Evolutionary conservation across 1,284 basidiomycete genomes (phyloP), one percentile per base, ranked within the genome.

Genomic region (Cystobasidium slooffiae): DNA sequence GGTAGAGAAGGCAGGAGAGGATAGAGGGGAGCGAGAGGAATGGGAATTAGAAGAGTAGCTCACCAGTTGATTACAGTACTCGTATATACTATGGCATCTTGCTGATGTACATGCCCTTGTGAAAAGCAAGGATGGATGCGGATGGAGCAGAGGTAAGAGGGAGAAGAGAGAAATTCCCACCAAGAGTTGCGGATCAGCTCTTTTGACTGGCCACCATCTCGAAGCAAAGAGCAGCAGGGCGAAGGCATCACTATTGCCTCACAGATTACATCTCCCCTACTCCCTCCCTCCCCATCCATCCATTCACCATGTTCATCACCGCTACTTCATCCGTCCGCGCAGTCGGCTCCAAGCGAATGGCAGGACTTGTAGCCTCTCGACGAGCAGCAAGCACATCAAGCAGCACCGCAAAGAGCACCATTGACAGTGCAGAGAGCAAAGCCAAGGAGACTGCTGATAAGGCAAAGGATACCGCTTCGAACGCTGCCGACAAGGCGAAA

Each of bases 401-500:
- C 24, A 31, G 3, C 61, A 24, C 8, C 4, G 37, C 61, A 2
- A 24, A 46, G 14, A 43, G 41, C 47, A 47, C 68, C 46, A 56
- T 56, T 5, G 37, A 59, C 20, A 37, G 43, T 12, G 43, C 61
- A 63, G 47, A 59, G 56, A 22, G 47, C 61, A 63, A 63, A 44
- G 61, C 46, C 18, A 44, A 41, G 5, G 44, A 63, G 6, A 77
- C 78, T 8, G 67, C 75, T n/a, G 59, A 68, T 22, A 55, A 69
- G 16, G 66, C 66, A 43, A 68, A 79, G 46, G 83, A 86, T 73
- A 81, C 83, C 52, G 83, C 86, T 10, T 87, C 89, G 81, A 87
- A 90, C 83, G 89, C 89, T 81, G 88, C 88, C 6, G 87, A 90
- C 82, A 88, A 90, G 75, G 85, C 86, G 44, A 82, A 90, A 75